Conservation (phyloP, 2,329 filamentous ascomycete species). For the Sclerotinia trifoliorum region DNA sequence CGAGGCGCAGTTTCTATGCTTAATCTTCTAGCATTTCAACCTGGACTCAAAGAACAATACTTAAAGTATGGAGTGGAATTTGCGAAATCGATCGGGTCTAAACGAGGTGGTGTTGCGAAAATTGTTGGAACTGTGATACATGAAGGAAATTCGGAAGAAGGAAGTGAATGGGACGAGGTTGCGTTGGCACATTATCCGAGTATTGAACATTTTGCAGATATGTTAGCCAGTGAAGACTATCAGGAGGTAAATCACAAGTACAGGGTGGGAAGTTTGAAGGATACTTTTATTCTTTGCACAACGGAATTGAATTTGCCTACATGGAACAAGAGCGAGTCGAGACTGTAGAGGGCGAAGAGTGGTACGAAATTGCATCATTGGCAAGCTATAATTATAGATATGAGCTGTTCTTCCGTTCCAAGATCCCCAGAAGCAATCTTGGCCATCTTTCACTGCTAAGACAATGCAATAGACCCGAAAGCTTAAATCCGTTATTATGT, state of each 20-base stretch:
- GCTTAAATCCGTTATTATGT: background rate
- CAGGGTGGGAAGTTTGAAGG: conserved; percentile 50
- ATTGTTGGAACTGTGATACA: conserved; percentile 58
- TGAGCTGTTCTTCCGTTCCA: background rate
- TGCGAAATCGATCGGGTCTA: conserved; percentile 48
- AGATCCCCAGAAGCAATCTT: background rate
- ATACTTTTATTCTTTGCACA: conserved; percentile 55
- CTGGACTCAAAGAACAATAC: conserved; percentile 52
- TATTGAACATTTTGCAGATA: conserved; percentile 60
- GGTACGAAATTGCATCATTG: background rate
- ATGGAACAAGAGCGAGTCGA: background rate
- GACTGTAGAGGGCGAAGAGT: background rate
- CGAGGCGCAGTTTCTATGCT: conserved; percentile 58
- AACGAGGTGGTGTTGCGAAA: conserved; percentile 58
- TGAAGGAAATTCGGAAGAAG: conserved; percentile 35
- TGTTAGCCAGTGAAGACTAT: conserved; percentile 57
- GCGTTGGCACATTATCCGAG: conserved; percentile 64
- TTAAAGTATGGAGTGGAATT: conserved; percentile 57
- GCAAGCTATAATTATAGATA: background rate
- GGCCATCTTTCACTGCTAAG: background rate
- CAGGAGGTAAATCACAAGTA: conserved; percentile 55
- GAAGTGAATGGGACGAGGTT: conserved; percentile 57
- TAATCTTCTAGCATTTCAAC: conserved; percentile 59
- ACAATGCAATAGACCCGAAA: background rate
- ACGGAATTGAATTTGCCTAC: conserved; percentile 45